Percentiles rank a stretch among this genome's conserved stretches.
phyloP scores from a whole-genome alignment of 306 rosid species.

The Macrotyloma uniflorum region DNA sequence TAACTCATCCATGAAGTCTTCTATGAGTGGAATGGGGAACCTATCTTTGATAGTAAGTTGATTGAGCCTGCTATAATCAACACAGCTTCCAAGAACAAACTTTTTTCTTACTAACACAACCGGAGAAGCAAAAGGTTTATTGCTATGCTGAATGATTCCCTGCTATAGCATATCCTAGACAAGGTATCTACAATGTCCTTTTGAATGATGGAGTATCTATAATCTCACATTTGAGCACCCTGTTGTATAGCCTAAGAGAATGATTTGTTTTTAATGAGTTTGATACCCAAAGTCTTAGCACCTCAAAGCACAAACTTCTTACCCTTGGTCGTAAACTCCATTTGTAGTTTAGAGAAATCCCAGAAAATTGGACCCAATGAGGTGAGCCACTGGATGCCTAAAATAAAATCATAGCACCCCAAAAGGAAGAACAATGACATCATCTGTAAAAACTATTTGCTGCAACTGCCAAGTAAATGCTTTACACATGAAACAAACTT shows the following conservation, averaged over 20 bases:
- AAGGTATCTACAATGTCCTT: no score
- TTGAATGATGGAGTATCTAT: no score
- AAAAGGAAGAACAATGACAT: not conserved
- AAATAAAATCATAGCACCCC: not conserved
- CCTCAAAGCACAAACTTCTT: not conserved
- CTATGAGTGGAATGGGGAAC: not conserved
- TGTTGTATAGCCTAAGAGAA: not conserved
- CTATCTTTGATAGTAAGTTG: not conserved
- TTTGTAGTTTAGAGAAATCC: not conserved
- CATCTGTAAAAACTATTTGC: not conserved
- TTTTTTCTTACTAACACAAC: not conserved
- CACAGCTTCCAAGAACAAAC: not conserved
- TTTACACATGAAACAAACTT: not conserved
- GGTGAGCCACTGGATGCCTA: not conserved
- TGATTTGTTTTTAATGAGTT: not conserved
- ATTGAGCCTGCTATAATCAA: not conserved
- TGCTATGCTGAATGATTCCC: no score
- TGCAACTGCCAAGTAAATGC: not conserved
- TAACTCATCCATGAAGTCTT: not conserved
- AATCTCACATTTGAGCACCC: not conserved
- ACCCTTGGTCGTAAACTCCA: not conserved
- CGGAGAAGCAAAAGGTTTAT: not conserved
- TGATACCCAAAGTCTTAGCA: not conserved
- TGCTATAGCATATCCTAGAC: no score
- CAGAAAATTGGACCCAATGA: not conserved